A percentile compares a stretch with the other conserved stretches of the same genome.
Evolutionary conservation across 1,284 basidiomycete genomes (phyloP).

Genomic region (Singerocomus rubriflavus): DNA sequence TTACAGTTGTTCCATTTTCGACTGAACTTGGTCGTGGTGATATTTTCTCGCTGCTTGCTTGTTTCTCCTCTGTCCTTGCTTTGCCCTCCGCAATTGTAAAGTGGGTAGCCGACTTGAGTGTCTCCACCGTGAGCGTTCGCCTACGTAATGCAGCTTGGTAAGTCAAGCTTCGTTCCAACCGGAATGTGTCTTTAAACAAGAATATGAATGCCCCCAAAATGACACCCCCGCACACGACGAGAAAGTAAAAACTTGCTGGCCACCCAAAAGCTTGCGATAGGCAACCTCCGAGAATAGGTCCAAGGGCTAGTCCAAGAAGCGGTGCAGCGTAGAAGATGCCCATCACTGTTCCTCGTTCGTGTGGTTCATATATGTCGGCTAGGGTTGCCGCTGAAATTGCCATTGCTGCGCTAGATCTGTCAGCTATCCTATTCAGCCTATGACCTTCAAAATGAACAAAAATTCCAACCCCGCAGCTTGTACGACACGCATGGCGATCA

Average conservation of each 20-base stretch:
- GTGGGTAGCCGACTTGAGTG: slow-evolving; percentile 13
- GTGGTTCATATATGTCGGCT: slow-evolving; percentile 77
- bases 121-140: slow-evolving; percentile 13
- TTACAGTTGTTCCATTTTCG: slow-evolving; percentile 10
- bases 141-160: slow-evolving; percentile 62
- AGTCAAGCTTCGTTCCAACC: slow-evolving; percentile 72
- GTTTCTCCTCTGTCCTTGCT: slow-evolving; percentile 6
- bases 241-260: slow-evolving; percentile 82
- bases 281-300: slow-evolving; percentile 69
- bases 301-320: slow-evolving; percentile 61
- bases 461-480: slow-evolving; percentile 60
- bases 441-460: background rate
- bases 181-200: slow-evolving; percentile 80
- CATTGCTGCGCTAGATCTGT: slow-evolving; percentile 73
- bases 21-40: slow-evolving; percentile 11
- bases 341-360: slow-evolving; percentile 78
- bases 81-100: slow-evolving; percentile 6
- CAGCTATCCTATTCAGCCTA: slow-evolving; percentile 1
- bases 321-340: slow-evolving; percentile 72
- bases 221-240: slow-evolving; percentile 59
- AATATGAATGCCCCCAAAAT: slow-evolving; percentile 59
- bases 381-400: slow-evolving; percentile 79
- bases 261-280: slow-evolving; percentile 70
- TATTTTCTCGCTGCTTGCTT: slow-evolving; percentile 6
- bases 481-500: slow-evolving; percentile 72